phyloP scores from a whole-genome alignment of 2,329 filamentous ascomycete species.

The Whalleya microplaca region DNA sequence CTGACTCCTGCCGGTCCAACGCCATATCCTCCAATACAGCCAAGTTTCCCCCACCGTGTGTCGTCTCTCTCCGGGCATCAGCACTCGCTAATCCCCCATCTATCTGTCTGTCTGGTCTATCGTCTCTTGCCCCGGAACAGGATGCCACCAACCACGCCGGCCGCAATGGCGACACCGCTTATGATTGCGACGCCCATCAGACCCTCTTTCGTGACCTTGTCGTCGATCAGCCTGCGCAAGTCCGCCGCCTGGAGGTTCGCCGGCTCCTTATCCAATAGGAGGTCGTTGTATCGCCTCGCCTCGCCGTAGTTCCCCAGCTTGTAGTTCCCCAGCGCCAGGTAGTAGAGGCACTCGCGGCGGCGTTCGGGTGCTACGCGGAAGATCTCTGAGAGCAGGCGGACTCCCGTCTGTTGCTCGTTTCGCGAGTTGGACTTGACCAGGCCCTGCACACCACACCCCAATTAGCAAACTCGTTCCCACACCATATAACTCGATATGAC shows the following conservation, averaged over 20 bases:
- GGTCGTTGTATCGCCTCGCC: constrained; percentile 91
- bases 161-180: constrained; percentile 88
- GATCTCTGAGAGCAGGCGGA: constrained; percentile 92
- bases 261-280: constrained; percentile 87
- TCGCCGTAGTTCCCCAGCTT: constrained; percentile 98
- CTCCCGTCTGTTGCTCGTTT: constrained; percentile 88
- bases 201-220: constrained; percentile 94
- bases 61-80: neutral
- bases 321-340: constrained; percentile 95
- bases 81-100: constrained; percentile 4
- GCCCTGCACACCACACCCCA: constrained; percentile 61
- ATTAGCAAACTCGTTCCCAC: neutral
- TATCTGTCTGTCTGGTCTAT: too few species aligned
- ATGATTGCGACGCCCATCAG: constrained; percentile 93
- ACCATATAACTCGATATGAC: neutral
- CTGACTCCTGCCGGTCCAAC: neutral
- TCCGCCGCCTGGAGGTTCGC: constrained; percentile 89
- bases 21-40: constrained; percentile 4
- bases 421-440: constrained; percentile 90
- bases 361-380: constrained; percentile 93
- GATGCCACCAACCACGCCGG: constrained; percentile 89
- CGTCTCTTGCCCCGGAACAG: constrained; percentile 61
- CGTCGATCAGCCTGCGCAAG: constrained; percentile 85
- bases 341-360: constrained; percentile 96
- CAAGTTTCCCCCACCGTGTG: neutral